Evolutionary conservation across 225 moss, liverwort and hornwort genomes (phyloP).

Genomic region (Pseudisothecium myosuroides): DNA sequence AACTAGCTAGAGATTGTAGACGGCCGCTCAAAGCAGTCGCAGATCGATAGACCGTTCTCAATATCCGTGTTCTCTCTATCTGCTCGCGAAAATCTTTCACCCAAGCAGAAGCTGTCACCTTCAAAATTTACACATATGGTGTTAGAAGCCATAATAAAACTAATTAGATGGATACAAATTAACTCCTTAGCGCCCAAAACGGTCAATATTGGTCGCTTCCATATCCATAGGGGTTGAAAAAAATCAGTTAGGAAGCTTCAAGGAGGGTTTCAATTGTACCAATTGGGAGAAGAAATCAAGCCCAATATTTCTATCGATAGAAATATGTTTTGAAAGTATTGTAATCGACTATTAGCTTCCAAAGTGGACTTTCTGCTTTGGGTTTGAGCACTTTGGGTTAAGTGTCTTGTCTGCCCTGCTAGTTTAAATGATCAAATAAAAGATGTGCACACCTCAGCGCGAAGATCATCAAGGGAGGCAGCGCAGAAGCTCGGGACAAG

Average conservation of each 20-base stretch:
- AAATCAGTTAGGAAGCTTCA: background rate
- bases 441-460: constrained; percentile 55
- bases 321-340: background rate
- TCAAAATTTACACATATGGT: constrained; percentile 4
- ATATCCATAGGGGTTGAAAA: background rate
- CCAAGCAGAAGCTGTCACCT: constrained; percentile 86
- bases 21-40: constrained; percentile 71
- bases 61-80: constrained; percentile 84
- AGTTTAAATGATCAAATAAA: background rate
- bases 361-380: background rate
- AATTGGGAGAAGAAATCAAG: background rate
- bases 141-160: background rate
- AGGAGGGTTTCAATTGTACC: background rate
- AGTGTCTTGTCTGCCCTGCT: background rate
- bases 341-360: background rate
- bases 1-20: constrained; percentile 62
- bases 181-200: background rate
- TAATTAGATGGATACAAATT: background rate
- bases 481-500: constrained; percentile 77
- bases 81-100: constrained; percentile 94
- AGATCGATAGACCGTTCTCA: constrained; percentile 83
- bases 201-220: background rate
- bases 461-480: constrained; percentile 80
- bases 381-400: background rate
- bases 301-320: background rate